Evolutionary conservation across 176 grass and related monocot genomes (phyloP), one percentile per base, ranked within the genome.

Genomic region (Typha latifolia): DNA sequence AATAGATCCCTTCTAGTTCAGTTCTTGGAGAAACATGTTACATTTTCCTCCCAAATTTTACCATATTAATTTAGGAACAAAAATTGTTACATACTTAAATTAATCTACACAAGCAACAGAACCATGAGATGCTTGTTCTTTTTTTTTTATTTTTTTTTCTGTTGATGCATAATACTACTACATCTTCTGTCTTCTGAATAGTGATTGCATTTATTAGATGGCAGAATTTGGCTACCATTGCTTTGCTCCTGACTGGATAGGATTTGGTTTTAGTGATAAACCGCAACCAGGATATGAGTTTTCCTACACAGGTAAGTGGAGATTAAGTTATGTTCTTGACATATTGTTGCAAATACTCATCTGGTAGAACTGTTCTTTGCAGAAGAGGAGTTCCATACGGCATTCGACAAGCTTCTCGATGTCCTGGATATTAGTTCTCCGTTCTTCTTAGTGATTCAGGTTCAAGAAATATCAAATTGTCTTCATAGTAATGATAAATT

Each of bases 211-310:
- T 84, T 79, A 65, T 77, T 80, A 96, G 92, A 91, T 96, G 87
- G 69, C 88, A 77, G 81, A 81, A 72, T 70, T 64, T 83, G 88
- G 92, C 51, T 96, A 91, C 67, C 92, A 86, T 66, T 91, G 92
- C 66, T 91, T 73, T 72, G 92, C 92, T 68, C 92, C 88, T 82
- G 92, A 96, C 48, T 96, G 93, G 93, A 84, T 96, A 59, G 88
- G 93, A 84, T 96, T 96, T 73, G 93, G 93, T 31, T 96, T 96
- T 65, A 96, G 88, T 82, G 93, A 96, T 61, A 91, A 86, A 82
- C 93, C 93, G 61, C 93, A 96, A 20, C 80, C 93, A 66, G 93
- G 93, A 53, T 96, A 96, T 75, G 93, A 88, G 66, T 96, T 96
- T 55, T 76, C 78, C 73, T 96, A 76, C 64, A 91, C 79, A 89